phyloP scores from a whole-genome alignment of 768 basidiomycete species.

The Lactarius pseudohatsudake region DNA sequence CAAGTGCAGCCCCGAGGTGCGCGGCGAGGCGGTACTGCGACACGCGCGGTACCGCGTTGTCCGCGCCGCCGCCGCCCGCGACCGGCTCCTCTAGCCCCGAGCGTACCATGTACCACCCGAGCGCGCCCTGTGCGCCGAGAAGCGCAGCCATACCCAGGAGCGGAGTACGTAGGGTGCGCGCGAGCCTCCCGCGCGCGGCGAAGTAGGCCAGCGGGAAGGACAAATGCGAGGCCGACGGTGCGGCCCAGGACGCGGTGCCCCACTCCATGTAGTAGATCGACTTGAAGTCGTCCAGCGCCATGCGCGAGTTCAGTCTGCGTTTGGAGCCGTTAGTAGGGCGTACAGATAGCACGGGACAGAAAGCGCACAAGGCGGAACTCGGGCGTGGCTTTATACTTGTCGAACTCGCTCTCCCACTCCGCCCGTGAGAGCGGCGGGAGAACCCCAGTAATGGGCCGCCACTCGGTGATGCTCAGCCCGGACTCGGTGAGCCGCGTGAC shows the following conservation, averaged over 20 bases:
- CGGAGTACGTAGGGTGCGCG: slow-evolving; percentile 57
- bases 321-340: background rate
- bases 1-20: slow-evolving; percentile 88
- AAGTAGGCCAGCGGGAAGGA: slow-evolving; percentile 86
- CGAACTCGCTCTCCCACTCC: slow-evolving; percentile 87
- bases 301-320: slow-evolving; percentile 81
- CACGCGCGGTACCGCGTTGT: slow-evolving; percentile 88
- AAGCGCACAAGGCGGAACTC: slow-evolving; percentile 88
- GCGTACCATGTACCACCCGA: slow-evolving; percentile 99
- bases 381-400: slow-evolving; percentile 91
- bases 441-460: slow-evolving; percentile 89
- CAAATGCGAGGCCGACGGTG: slow-evolving; percentile 77
- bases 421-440: slow-evolving; percentile 74
- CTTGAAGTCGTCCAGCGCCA: slow-evolving; percentile 89
- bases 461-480: slow-evolving; percentile 97
- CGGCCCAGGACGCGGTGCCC: slow-evolving; percentile 93
- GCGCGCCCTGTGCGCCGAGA: slow-evolving; percentile 85
- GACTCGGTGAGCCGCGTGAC: slow-evolving; percentile 97
- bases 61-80: slow-evolving; percentile 59
- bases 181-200: slow-evolving; percentile 64
- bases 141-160: slow-evolving; percentile 73
- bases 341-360: background rate
- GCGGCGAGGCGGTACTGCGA: slow-evolving; percentile 96
- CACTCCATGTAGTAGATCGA: slow-evolving; percentile 98
- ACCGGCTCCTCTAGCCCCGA: slow-evolving; percentile 69